Conservation (phyloP, 2,329 filamentous ascomycete genomes). For the Macrophomina phaseolina region DNA sequence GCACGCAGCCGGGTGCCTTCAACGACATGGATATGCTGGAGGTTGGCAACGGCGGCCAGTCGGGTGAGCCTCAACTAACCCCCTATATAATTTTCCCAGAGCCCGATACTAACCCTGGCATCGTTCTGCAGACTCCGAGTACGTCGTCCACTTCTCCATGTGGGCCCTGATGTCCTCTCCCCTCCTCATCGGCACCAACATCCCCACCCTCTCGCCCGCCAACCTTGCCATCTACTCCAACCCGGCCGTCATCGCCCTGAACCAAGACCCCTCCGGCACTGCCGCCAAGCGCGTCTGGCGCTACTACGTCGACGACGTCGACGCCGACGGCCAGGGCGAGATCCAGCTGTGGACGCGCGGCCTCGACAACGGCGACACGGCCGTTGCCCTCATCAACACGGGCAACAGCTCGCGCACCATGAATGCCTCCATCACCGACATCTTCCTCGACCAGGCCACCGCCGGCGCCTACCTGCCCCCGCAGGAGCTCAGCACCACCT, state of each 20-base stretch:
- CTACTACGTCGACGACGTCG: slow-evolving; percentile 48
- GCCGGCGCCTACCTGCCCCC: slow-evolving; percentile 47
- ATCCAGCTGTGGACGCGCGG: slow-evolving; percentile 58
- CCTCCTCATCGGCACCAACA: slow-evolving; percentile 55
- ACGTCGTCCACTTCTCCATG: slow-evolving; percentile 54
- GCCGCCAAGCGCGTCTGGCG: slow-evolving; percentile 54
- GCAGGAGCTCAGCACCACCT: slow-evolving; percentile 49
- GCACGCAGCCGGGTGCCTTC: slow-evolving; percentile 52
- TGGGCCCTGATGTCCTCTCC: slow-evolving; percentile 57
- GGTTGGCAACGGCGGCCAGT: slow-evolving; percentile 51
- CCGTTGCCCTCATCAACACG: slow-evolving; percentile 59
- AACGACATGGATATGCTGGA: slow-evolving; percentile 58
- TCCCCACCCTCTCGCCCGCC: slow-evolving; percentile 47
- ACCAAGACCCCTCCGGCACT: slow-evolving; percentile 52
- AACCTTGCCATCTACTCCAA: slow-evolving; percentile 55
- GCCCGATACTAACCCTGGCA: not conserved
- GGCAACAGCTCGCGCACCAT: slow-evolving; percentile 51
- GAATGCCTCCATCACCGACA: slow-evolving; percentile 58
- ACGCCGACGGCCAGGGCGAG: slow-evolving; percentile 52
- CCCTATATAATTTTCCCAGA: not conserved
- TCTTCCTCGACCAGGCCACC: slow-evolving; percentile 57
- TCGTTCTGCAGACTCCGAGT: slow-evolving; percentile 48
- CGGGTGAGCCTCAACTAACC: slow-evolving; percentile 29
- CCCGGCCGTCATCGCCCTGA: slow-evolving; percentile 57
- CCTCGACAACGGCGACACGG: slow-evolving; percentile 54